Conservation (phyloP, 352 stramenopile species). For the Pythium brachiatum region DNA sequence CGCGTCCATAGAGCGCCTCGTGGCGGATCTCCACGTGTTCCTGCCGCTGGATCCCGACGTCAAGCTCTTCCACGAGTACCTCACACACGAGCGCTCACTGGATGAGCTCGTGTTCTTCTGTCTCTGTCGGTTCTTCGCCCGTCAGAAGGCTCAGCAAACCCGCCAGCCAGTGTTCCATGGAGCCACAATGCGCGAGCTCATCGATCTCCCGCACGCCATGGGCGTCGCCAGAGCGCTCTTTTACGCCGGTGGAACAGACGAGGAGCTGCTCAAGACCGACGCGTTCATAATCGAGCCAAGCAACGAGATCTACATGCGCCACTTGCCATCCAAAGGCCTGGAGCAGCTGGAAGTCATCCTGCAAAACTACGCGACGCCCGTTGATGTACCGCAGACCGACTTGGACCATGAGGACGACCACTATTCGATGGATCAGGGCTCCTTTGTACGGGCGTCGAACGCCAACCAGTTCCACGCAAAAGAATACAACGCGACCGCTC, state of each 20-base stretch:
- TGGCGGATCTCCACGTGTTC: conserved; percentile 36
- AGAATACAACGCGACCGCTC: conserved; percentile 42
- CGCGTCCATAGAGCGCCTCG: conserved; percentile 33
- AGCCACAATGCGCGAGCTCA: conserved; percentile 52
- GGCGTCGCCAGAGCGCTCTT: conserved; percentile 49
- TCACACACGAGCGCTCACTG: conserved; percentile 42
- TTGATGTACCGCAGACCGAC: background rate
- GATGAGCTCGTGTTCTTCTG: conserved; percentile 67
- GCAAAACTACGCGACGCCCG: conserved; percentile 25
- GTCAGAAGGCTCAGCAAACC: background rate
- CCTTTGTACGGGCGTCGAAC: conserved; percentile 40
- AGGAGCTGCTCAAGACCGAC: conserved; percentile 35
- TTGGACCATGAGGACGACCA: background rate
- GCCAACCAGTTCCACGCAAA: conserved; percentile 59
- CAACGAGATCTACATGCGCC: conserved; percentile 54
- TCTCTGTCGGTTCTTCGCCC: conserved; percentile 39
- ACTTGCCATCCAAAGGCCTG: conserved; percentile 47
- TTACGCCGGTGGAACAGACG: conserved; percentile 41
- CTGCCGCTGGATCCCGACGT: conserved; percentile 49
- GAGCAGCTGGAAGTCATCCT: conserved; percentile 56
- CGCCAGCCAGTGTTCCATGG: conserved; percentile 53
- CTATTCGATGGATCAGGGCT: background rate
- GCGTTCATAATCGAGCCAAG: conserved; percentile 40
- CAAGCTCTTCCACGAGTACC: conserved; percentile 54
- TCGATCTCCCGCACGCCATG: conserved; percentile 42